These are phyloP conservation scores for Davidsoniella neocaledoniae DNA, from an alignment of 2,329 filamentous ascomycete genomes.

Conservation along the genomic window DNA sequence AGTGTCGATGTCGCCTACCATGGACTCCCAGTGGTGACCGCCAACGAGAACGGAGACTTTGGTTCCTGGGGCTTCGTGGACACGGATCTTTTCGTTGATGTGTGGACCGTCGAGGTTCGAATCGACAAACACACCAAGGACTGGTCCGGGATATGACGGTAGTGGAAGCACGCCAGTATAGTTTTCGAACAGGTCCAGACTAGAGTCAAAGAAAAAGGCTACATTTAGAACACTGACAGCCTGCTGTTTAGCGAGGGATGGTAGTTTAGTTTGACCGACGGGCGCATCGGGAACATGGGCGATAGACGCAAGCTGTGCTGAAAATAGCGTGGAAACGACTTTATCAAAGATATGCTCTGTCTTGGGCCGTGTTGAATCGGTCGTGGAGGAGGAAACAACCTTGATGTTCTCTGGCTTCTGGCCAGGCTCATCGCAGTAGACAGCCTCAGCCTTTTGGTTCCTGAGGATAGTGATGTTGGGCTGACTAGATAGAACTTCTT, in stretches of 20 bases:
- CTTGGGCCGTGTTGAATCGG: not conserved
- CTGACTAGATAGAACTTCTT: slow-evolving; percentile 2
- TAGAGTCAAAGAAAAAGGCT: slow-evolving; percentile 65
- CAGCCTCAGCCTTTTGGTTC: slow-evolving; percentile 14
- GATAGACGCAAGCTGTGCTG: slow-evolving; percentile 24
- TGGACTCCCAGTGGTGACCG: slow-evolving; percentile 71
- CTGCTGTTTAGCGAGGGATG: slow-evolving; percentile 34
- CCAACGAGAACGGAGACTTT: slow-evolving; percentile 92
- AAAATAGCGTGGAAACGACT: slow-evolving; percentile 48
- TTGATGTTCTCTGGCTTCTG: not conserved
- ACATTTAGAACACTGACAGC: slow-evolving; percentile 80
- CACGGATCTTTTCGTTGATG: slow-evolving; percentile 25
- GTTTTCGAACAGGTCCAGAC: slow-evolving; percentile 40
- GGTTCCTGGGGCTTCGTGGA: slow-evolving; percentile 42
- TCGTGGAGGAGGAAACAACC: not conserved
- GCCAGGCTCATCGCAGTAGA: not conserved
- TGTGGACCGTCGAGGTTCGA: slow-evolving; percentile 38
- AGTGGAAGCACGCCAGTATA: slow-evolving; percentile 93
- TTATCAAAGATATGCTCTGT: slow-evolving; percentile 28
- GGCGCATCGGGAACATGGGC: slow-evolving; percentile 15
- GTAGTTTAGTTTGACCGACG: slow-evolving; percentile 21
- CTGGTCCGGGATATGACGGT: slow-evolving; percentile 56
- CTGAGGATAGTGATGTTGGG: slow-evolving; percentile 9
- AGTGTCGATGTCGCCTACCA: slow-evolving; percentile 20
- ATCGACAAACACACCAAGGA: slow-evolving; percentile 86